Evolutionary conservation across 148 eudicot genomes (phyloP).

Genomic region (Chenopodium album): DNA sequence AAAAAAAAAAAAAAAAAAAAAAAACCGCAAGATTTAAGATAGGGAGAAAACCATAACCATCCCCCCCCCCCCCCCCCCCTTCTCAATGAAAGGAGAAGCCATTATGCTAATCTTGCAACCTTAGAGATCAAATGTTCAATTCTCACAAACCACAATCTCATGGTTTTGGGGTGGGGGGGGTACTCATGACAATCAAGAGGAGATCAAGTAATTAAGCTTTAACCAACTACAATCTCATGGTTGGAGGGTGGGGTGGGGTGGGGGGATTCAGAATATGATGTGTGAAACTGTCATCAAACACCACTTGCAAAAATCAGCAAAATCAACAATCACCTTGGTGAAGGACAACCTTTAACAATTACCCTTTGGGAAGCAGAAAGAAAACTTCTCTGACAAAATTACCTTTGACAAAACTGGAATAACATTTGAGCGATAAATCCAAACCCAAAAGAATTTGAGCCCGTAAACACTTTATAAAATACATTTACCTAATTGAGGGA

Average conservation of each 20-base stretch:
- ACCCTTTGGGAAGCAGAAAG: not conserved
- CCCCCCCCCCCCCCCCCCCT: not conserved
- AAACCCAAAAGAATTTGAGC: not conserved
- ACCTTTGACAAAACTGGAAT: not conserved
- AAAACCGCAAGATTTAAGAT: not conserved
- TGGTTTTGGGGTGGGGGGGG: too few species aligned
- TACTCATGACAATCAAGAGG: not conserved
- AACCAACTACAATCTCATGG: not conserved
- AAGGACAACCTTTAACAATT: not conserved
- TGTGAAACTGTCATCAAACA: not conserved
- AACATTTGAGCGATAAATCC: not conserved
- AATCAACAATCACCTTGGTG: not conserved
- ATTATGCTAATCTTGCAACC: too few species aligned
- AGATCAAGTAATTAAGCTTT: not conserved
- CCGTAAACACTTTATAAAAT: not conserved
- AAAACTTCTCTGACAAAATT: not conserved
- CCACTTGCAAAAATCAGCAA: not conserved
- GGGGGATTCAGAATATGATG: not conserved
- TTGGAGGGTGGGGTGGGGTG: not conserved
- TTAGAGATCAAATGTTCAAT: too few species aligned
- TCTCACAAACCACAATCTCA: too few species aligned
- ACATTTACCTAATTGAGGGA: not conserved
- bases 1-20: too few species aligned
- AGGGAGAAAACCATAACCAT: not conserved
- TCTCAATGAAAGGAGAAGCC: too few species aligned